Evolutionary conservation across 352 stramenopile genomes (phyloP).

Genomic region (Peronospora farinosa): DNA sequence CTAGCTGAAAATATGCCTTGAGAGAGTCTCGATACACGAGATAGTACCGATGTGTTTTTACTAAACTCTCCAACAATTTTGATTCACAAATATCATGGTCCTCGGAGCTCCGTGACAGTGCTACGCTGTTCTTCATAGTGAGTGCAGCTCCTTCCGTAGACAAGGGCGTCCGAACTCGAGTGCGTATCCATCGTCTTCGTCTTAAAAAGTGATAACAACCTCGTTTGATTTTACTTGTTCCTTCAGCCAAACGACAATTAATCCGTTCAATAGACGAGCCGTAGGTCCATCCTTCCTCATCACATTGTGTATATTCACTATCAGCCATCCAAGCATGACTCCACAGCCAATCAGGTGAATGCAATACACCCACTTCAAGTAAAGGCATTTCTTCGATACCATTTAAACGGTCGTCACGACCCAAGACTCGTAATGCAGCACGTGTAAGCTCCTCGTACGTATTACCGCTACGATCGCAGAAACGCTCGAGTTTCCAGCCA

Average conservation of each 20-base stretch:
- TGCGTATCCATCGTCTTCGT: slow-evolving; percentile 72
- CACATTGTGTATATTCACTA: slow-evolving; percentile 71
- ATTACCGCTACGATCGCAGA: slow-evolving; percentile 75
- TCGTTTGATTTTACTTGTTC: slow-evolving; percentile 65
- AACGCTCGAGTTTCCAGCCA: slow-evolving; percentile 71
- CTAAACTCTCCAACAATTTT: not conserved
- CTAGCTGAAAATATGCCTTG: slow-evolving; percentile 54
- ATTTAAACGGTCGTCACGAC: slow-evolving; percentile 53
- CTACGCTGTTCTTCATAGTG: not conserved
- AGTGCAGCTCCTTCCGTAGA: not conserved
- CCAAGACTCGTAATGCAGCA: slow-evolving; percentile 33
- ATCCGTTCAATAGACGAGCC: slow-evolving; percentile 78
- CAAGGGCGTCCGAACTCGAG: slow-evolving; percentile 54
- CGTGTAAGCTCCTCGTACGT: slow-evolving; percentile 53
- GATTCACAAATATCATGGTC: slow-evolving; percentile 6
- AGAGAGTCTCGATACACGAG: slow-evolving; percentile 59
- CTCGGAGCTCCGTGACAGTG: not conserved
- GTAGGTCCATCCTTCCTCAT: slow-evolving; percentile 83
- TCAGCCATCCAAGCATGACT: slow-evolving; percentile 71
- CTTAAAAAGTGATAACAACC: slow-evolving; percentile 79
- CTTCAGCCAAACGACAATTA: slow-evolving; percentile 71
- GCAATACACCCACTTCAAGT: slow-evolving; percentile 61
- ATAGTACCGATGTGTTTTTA: slow-evolving; percentile 48
- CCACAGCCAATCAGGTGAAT: slow-evolving; percentile 75
- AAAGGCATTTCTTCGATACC: slow-evolving; percentile 24